A percentile compares a stretch with the other conserved stretches of the same genome.
Evolutionary conservation across 2,329 filamentous ascomycete species (phyloP).

Genomic region (Beauveria rudraprayagi): DNA sequence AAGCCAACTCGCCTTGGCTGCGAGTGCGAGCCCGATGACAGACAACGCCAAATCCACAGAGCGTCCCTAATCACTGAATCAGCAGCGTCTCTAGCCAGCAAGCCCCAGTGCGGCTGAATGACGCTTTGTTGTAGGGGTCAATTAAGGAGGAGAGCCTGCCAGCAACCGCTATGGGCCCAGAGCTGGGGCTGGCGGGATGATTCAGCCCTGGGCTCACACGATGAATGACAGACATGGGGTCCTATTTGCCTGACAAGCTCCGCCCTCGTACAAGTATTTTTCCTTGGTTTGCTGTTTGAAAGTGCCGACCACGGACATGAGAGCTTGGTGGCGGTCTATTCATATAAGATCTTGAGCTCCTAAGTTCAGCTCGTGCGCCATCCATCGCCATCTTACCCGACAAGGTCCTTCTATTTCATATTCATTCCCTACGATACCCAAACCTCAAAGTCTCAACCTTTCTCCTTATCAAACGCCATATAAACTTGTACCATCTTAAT

Average conservation of each 20-base stretch:
- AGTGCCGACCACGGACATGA: neutral
- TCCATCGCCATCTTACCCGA: neutral
- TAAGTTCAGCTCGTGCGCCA: neutral
- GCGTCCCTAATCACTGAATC: neutral
- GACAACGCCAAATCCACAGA: neutral
- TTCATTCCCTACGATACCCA: neutral
- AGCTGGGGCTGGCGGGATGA: neutral
- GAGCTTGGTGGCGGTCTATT: neutral
- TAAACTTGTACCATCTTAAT: neutral
- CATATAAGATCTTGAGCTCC: conserved; percentile 6
- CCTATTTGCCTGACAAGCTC: neutral
- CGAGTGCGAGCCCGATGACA: neutral
- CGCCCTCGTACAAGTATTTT: neutral
- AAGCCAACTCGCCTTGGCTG: neutral
- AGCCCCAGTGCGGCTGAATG: conserved; percentile 10
- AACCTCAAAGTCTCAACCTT: neutral
- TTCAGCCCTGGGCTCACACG: conserved; percentile 10
- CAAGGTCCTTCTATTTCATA: neutral
- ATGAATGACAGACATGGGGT: neutral
- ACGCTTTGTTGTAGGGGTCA: neutral
- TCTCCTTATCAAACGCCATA: neutral
- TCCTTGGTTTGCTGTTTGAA: neutral
- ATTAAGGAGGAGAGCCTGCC: neutral
- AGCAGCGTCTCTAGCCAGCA: too few relatives aligned
- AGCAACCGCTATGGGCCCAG: neutral